Percentiles rank a stretch among this genome's conserved stretches.
phyloP scores from a whole-genome alignment of 768 basidiomycete genomes.

The Asterophora parasitica region DNA sequence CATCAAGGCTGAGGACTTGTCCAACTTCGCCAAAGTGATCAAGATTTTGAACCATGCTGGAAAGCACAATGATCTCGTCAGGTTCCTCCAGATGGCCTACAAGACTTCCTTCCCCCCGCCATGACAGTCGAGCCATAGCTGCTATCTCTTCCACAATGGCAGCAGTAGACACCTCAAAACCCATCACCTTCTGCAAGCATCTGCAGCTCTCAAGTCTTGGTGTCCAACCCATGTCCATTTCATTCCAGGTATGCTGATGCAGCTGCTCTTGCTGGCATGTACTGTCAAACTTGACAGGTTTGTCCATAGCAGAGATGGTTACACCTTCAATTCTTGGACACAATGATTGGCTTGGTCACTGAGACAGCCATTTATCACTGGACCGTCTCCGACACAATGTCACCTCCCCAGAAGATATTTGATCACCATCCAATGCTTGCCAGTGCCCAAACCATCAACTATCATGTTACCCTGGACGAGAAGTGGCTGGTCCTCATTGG shows the following conservation, averaged over 20 bases:
- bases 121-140: conserved; percentile 10
- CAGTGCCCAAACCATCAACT: conserved; percentile 98
- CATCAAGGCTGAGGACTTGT: no score
- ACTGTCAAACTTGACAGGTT: conserved; percentile 29
- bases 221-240: conserved; percentile 94
- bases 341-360: conserved; percentile 92
- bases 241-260: conserved; percentile 77
- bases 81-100: conserved; percentile 97
- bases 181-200: conserved; percentile 87
- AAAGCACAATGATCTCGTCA: conserved; percentile 97
- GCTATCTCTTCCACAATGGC: conserved; percentile 32
- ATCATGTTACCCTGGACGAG: conserved; percentile 87
- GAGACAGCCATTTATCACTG: conserved; percentile 92
- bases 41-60: no score
- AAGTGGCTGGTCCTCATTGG: conserved; percentile 98
- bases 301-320: conserved; percentile 14
- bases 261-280: conserved; percentile 29
- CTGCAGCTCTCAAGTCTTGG: conserved; percentile 93
- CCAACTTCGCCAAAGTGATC: no score
- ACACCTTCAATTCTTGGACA: conserved; percentile 53
- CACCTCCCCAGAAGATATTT: conserved; percentile 87
- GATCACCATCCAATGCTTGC: conserved; percentile 94
- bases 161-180: conserved; percentile 55
- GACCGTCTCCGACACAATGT: conserved; percentile 70
- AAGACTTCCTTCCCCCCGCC: conserved; percentile 48